phyloP scores from a whole-genome alignment of 2,329 filamentous ascomycete genomes.

The Westerdykella sp. region DNA sequence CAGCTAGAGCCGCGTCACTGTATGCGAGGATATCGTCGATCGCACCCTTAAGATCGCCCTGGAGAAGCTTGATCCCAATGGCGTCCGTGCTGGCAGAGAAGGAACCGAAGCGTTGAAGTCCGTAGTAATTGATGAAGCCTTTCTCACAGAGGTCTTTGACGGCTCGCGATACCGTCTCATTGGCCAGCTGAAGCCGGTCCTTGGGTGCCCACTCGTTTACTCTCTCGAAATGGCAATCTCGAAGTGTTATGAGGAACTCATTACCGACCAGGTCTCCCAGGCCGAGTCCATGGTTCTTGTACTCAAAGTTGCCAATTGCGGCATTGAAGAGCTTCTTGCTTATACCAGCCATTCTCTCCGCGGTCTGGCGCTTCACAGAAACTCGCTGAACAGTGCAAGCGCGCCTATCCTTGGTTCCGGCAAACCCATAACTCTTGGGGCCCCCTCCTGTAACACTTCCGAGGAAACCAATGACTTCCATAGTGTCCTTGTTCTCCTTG shows the following conservation, averaged over 20 bases:
- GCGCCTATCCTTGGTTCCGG: slow-evolving; percentile 85
- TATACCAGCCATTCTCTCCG: slow-evolving; percentile 59
- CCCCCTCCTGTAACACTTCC: slow-evolving; percentile 65
- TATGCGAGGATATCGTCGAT: slow-evolving; percentile 72
- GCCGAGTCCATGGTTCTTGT: slow-evolving; percentile 64
- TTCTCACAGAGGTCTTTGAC: slow-evolving; percentile 62
- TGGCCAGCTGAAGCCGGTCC: slow-evolving; percentile 43
- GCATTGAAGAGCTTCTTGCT: slow-evolving; percentile 57
- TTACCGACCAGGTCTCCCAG: slow-evolving; percentile 84
- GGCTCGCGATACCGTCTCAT: slow-evolving; percentile 50
- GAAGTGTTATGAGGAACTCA: slow-evolving; percentile 85
- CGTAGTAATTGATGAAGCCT: slow-evolving; percentile 97
- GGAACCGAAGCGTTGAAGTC: slow-evolving; percentile 92
- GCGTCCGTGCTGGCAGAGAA: slow-evolving; percentile 80
- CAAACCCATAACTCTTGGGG: slow-evolving; percentile 67
- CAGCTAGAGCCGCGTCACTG: slow-evolving; percentile 55
- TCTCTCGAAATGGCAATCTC: slow-evolving; percentile 66
- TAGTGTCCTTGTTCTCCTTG: slow-evolving; percentile 96
- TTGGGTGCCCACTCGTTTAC: slow-evolving; percentile 28
- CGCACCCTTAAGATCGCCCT: slow-evolving; percentile 73
- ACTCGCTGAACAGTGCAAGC: slow-evolving; percentile 81
- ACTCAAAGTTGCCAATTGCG: slow-evolving; percentile 72
- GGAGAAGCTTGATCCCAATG: slow-evolving; percentile 76
- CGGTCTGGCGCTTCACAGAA: slow-evolving; percentile 57
- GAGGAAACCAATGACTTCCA: slow-evolving; percentile 78